Percentiles rank a stretch among this genome's conserved stretches.
Conservation (phyloP, 306 rosid species). For the Cicer cuneatum region DNA sequence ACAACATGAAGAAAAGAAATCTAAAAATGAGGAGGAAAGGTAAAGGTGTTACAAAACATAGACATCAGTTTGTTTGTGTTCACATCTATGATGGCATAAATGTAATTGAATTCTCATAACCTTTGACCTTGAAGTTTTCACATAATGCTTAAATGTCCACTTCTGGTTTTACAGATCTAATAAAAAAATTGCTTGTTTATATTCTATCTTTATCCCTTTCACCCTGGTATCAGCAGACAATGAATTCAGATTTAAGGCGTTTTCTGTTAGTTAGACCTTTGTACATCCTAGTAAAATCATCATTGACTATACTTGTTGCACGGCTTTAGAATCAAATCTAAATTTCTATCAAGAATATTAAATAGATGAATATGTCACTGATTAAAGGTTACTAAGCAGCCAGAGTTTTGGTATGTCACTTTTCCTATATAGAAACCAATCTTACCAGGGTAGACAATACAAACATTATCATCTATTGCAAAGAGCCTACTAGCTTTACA, state of each 20-base stretch:
- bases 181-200: conserved; percentile 25
- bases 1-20: conserved; percentile 7
- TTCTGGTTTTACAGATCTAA: not conserved
- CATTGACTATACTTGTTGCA: not conserved
- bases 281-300: not conserved
- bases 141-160: conserved; percentile 3
- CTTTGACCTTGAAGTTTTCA: not conserved
- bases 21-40: not conserved
- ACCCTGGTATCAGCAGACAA: not conserved
- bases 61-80: not conserved
- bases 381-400: not conserved
- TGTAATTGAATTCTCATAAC: conserved; percentile 27
- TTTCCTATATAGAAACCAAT: conserved; percentile 25
- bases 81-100: not conserved
- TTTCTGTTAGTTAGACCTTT: not conserved
- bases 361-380: not conserved
- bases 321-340: conserved; percentile 7
- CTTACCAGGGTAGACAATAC: conserved; percentile 28
- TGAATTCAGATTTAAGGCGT: not conserved
- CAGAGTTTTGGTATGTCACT: not conserved
- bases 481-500: not conserved
- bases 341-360: not conserved
- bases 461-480: conserved; percentile 21
- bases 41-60: not conserved
- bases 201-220: conserved; percentile 10